Evolutionary conservation across 163 green algal species (phyloP).

Genomic region (Prototheca wickerhamii): DNA sequence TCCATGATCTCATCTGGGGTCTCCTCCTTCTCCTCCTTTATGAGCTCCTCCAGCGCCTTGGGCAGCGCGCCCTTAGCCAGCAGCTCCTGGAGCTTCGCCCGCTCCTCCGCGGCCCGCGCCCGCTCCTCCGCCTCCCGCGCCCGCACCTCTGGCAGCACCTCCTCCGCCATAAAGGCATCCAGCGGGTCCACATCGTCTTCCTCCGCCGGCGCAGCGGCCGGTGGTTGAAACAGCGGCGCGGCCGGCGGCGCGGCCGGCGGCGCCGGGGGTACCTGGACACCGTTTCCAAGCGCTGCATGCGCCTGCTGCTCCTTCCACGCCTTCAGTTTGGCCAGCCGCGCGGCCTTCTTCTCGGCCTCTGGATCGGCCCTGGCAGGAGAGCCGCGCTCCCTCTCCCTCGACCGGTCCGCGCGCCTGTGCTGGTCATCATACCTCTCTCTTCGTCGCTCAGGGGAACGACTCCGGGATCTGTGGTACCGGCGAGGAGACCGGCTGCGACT

Average conservation of each 20-base stretch:
- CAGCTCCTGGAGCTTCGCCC: slow-evolving; percentile 37
- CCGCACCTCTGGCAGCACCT: slow-evolving; percentile 47
- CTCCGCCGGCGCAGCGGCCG: slow-evolving; percentile 1
- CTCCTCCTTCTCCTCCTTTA: slow-evolving; percentile 50
- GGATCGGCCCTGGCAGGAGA: not conserved
- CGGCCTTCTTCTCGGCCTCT: slow-evolving; percentile 33
- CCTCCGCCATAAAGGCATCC: slow-evolving; percentile 76
- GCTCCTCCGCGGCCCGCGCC: slow-evolving; percentile 32
- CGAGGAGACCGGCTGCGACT: not conserved
- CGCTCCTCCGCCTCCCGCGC: slow-evolving; percentile 47
- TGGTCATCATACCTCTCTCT: not conserved
- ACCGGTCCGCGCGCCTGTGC: not conserved
- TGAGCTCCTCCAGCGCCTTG: slow-evolving; percentile 46
- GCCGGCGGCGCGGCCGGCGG: not conserved
- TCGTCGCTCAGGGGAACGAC: not conserved
- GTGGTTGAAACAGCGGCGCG: slow-evolving; percentile 5
- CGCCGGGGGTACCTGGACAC: not conserved
- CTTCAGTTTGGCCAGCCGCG: slow-evolving; percentile 44
- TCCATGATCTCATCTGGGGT: slow-evolving; percentile 38
- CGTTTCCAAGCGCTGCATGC: not conserved
- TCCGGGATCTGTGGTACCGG: not conserved
- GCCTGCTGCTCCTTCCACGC: slow-evolving; percentile 46
- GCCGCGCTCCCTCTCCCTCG: not conserved
- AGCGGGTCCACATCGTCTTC: slow-evolving; percentile 65
- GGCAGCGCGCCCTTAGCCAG: slow-evolving; percentile 41